These are phyloP conservation scores for Pisolithus sp. DNA, from an alignment of 768 basidiomycete genomes.

Conservation along the genomic window DNA sequence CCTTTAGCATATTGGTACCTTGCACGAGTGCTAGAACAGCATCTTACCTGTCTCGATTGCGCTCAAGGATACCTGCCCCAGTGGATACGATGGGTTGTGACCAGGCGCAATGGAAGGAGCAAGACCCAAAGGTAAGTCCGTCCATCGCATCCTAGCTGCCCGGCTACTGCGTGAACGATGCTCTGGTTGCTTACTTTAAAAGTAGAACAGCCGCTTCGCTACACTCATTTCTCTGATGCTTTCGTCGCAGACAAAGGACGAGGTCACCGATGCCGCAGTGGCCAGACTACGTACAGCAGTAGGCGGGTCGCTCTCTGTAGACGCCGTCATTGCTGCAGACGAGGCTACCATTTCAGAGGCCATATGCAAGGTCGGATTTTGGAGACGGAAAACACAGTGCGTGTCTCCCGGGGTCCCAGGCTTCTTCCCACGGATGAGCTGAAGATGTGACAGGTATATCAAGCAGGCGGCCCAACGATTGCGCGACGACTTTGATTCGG, in stretches of 20 bases:
- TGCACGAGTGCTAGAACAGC: conserved; percentile 47
- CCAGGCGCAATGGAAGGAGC: conserved; percentile 55
- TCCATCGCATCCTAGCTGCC: conserved; percentile 1
- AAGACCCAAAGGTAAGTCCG: conserved; percentile 53
- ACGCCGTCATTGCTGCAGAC: conserved; percentile 60
- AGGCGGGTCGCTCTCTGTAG: conserved; percentile 73
- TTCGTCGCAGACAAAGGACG: conserved; percentile 92
- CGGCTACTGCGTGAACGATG: neutral
- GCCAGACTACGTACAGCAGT: conserved; percentile 63
- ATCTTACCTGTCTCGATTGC: conserved; percentile 60
- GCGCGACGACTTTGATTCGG: conserved; percentile 66
- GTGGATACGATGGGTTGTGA: conserved; percentile 93
- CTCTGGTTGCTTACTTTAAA: neutral
- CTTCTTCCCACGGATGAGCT: neutral
- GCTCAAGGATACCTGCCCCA: conserved; percentile 65
- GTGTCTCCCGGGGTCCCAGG: conserved; percentile 18
- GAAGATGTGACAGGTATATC: conserved; percentile 49
- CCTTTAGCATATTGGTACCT: conserved; percentile 76
- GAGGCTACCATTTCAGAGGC: conserved; percentile 60
- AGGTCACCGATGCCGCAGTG: conserved; percentile 78
- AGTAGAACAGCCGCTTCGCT: conserved; percentile 72
- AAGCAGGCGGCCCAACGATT: conserved; percentile 67
- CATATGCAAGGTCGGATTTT: conserved; percentile 89
- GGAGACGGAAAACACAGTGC: conserved; percentile 80
- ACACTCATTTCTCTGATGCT: conserved; percentile 92